Base-by-base conservation (phyloP, 345 rosid genomes). In the Aquilaria sinensis region DNA sequence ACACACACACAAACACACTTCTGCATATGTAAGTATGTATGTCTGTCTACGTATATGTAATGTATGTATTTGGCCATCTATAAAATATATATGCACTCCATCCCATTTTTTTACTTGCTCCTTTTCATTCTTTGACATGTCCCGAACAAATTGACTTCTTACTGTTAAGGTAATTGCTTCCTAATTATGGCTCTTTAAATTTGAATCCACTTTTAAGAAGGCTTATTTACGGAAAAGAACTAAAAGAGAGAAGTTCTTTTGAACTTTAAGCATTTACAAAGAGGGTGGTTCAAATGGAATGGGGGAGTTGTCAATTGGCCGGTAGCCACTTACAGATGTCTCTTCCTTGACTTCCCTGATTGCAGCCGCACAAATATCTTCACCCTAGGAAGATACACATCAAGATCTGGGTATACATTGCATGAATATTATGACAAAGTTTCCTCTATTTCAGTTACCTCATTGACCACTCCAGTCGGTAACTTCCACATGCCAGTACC, bases 341-440 rank as follows among this genome's bases (percentile, higher is more conserved):
- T 86, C 99, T 86, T 94, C 96, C 76, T 90, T 85, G 49, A 80
- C 96, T 79, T 90, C 99, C 76, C 99, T 85, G 12, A 85, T 77
- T 13, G 90, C 95, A 58, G 96, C 92, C 33, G 57, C 73, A 68
- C 76, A 79, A 53, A 94, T 69, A 72, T 88, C 90, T 73, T 94
- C 96, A 30, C 97, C 99, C 97, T 94, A 75, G 14, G 62, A 69
- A 23, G 16, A 57, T 9, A 32, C 33, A 67, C 48, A 32, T 65
- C 16, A 31, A 13, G 29, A 9, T 53, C 12, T 47, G 41, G 47
- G 56, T 33, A 60, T 9, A 46, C 15, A 49, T 29, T 15, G 3
- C n/a, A 51, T 31, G 43, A 29, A 16, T 34, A 37, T 23, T 10
- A 57, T 32, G 11, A 13, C 29, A 56, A 47, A 52, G 60, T 41